Percentiles rank a stretch among this genome's conserved stretches.
Conservation (phyloP, 148 eudicot genomes). For the Heliamphora exappendiculata region DNA sequence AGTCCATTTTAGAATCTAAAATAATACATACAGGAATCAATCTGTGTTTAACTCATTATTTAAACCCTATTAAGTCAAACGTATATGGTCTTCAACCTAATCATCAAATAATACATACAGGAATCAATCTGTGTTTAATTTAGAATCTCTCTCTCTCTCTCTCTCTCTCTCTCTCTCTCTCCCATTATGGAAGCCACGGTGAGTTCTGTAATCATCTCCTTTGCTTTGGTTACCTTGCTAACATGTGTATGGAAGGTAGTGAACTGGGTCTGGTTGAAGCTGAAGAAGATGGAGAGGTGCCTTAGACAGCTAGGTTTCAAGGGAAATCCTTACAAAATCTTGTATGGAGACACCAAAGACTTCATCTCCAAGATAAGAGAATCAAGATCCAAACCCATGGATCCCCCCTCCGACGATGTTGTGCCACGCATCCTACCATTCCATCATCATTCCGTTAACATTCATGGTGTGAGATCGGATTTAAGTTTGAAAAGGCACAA, state of each 20-base stretch:
- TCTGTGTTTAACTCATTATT: too few relatives aligned
- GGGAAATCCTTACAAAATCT: constrained; percentile 26
- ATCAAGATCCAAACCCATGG: constrained; percentile 9
- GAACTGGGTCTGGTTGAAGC: constrained; percentile 28
- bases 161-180: background rate
- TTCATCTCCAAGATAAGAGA: background rate
- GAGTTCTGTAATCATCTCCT: background rate
- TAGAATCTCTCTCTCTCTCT: too few relatives aligned
- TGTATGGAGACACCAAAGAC: constrained; percentile 29
- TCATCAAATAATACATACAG: too few relatives aligned
- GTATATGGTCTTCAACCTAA: too few relatives aligned
- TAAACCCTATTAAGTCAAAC: too few relatives aligned
- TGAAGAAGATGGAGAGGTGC: constrained; percentile 22
- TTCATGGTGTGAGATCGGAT: background rate
- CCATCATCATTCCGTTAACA: background rate
- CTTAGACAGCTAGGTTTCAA: constrained; percentile 30
- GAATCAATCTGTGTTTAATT: too few relatives aligned
- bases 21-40: too few relatives aligned
- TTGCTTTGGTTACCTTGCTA: constrained; percentile 4
- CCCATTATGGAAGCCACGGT: constrained; percentile 4
- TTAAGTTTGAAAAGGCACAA: too few relatives aligned
- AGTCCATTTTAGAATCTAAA: too few relatives aligned
- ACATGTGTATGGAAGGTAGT: constrained; percentile 11
- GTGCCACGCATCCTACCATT: background rate
- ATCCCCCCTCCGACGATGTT: background rate